Evolutionary conservation across 1,139 yeast species (phyloP).

Genomic region (Yamadazyma diospyri): DNA sequence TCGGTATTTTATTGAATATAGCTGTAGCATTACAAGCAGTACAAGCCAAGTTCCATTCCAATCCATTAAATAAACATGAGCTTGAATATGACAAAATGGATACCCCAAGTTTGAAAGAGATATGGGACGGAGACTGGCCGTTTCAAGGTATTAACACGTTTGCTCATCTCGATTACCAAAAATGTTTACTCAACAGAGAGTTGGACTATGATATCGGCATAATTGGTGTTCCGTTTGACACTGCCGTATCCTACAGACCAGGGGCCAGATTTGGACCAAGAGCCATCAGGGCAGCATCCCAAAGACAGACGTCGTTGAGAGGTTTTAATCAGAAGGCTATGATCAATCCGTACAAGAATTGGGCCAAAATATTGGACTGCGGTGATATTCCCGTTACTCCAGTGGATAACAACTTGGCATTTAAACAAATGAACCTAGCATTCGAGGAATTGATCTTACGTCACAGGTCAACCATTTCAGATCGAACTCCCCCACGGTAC

Average conservation of each 20-base stretch:
- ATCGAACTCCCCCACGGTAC: conserved; percentile 49
- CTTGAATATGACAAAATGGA: conserved; percentile 13
- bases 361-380: conserved; percentile 73
- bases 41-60: conserved; percentile 11
- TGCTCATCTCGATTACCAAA: conserved; percentile 62
- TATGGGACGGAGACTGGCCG: conserved; percentile 68
- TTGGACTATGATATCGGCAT: conserved; percentile 59
- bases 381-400: conserved; percentile 83
- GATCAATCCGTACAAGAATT: conserved; percentile 58
- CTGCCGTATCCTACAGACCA: conserved; percentile 69
- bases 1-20: conserved; percentile 1
- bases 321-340: conserved; percentile 69
- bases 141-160: conserved; percentile 69
- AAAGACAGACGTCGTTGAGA: conserved; percentile 61
- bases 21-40: neutral
- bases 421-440: conserved; percentile 67
- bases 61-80: conserved; percentile 8
- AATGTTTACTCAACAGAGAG: conserved; percentile 51
- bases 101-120: conserved; percentile 39
- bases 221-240: conserved; percentile 76
- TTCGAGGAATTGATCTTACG: conserved; percentile 53
- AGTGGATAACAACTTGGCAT: conserved; percentile 67
- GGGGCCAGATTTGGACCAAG: conserved; percentile 83
- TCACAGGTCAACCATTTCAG: conserved; percentile 22
- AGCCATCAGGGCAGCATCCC: conserved; percentile 70